A percentile compares a stretch with the other conserved stretches of the same genome.
Conservation (phyloP, 192 early-diverging fungal genomes). For the Gamsiella multidivaricata region DNA sequence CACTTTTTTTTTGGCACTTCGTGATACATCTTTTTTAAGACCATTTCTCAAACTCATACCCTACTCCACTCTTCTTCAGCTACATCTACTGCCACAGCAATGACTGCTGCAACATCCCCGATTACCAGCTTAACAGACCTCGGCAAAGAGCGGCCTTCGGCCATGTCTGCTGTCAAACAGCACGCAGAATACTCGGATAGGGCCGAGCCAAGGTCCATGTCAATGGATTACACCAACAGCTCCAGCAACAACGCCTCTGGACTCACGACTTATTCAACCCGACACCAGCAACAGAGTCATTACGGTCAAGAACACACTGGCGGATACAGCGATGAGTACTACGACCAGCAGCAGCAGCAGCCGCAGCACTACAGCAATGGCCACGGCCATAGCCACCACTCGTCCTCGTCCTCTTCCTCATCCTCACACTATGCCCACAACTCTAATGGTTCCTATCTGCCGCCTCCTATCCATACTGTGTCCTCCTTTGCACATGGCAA, state of each 20-base stretch:
- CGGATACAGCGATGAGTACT: constrained; percentile 25
- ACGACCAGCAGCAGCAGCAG: constrained; percentile 21
- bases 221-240: constrained; percentile 24
- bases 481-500: constrained; percentile 14
- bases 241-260: background rate
- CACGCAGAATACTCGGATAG: constrained; percentile 31
- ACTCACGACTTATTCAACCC: constrained; percentile 2
- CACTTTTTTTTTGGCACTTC: background rate
- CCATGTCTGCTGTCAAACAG: constrained; percentile 21
- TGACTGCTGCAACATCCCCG: constrained; percentile 34
- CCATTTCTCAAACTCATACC: background rate
- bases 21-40: background rate
- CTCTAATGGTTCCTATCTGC: constrained; percentile 20
- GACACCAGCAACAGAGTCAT: constrained; percentile 22
- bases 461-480: constrained; percentile 25
- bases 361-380: constrained; percentile 19
- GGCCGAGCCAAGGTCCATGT: constrained; percentile 25
- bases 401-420: constrained; percentile 16
- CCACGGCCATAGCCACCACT: constrained; percentile 22
- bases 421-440: constrained; percentile 26
- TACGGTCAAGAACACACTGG: constrained; percentile 18
- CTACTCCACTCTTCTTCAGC: no score
- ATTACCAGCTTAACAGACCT: constrained; percentile 22
- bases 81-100: background rate
- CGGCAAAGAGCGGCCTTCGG: constrained; percentile 29